phyloP scores from a whole-genome alignment of 2,329 filamentous ascomycete genomes.

The Colletotrichum endophyticum region DNA sequence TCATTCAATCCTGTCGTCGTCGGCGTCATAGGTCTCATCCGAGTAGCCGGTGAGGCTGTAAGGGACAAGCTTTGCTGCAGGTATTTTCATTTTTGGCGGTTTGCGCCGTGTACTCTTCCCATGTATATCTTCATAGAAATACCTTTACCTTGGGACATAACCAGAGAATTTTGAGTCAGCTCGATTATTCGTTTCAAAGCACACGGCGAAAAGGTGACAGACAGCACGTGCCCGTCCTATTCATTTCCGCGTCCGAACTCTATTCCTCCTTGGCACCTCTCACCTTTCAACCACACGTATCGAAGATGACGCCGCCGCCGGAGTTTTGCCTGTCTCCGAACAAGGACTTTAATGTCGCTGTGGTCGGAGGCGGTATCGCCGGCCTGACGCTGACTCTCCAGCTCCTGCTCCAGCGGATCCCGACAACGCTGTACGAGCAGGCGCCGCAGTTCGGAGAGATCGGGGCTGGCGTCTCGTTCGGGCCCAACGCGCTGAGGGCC shows the following conservation, averaged over 20 bases:
- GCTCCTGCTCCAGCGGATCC: conserved; percentile 45
- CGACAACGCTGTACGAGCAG: conserved; percentile 52
- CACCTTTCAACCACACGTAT: not conserved
- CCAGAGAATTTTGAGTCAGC: not conserved
- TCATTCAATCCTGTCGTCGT: not conserved
- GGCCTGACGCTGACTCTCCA: conserved; percentile 51
- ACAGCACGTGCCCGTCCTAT: not conserved
- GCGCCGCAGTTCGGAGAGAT: conserved; percentile 47
- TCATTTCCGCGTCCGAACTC: not conserved
- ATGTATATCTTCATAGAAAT: not conserved
- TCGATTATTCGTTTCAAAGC: not conserved
- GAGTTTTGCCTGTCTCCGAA: conserved; percentile 1
- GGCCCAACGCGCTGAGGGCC: conserved; percentile 54
- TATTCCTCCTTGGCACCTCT: not conserved
- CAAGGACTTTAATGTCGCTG: conserved; percentile 37
- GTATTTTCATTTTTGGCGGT: not conserved
- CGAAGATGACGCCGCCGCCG: conserved; percentile 2
- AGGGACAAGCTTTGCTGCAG: not conserved
- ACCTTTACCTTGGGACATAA: not conserved
- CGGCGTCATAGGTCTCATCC: not conserved
- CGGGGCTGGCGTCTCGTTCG: conserved; percentile 57
- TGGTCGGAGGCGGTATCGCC: conserved; percentile 57
- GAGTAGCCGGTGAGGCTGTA: not conserved
- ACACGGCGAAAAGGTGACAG: not conserved
- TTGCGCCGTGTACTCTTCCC: not conserved